Evolutionary conservation across 2,329 filamentous ascomycete genomes (phyloP), one percentile per base, ranked within the genome.

Genomic region (Fusarium sp.): DNA sequence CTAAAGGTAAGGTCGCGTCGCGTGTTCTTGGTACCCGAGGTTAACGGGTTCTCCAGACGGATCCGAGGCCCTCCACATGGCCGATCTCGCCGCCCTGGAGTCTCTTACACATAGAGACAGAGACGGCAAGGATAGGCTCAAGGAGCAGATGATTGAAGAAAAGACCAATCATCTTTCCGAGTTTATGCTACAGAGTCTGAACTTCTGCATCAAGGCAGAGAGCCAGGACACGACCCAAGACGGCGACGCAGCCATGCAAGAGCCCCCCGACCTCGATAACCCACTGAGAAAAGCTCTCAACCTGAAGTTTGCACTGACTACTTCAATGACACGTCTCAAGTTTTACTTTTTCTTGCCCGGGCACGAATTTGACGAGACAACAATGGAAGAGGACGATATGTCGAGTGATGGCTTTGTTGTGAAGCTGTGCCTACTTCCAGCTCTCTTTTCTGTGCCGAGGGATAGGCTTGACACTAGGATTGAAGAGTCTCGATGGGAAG

Each of bases 361-460:
- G 2, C 32, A 41, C 0, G 2, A 3, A 8, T 72, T 64, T 2
- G 30, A 72, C 2, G 32, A 35, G 0, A 6, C 5, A 6, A 5
- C 1, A 1, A 71, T 72, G 69, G 8, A 34, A 14, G 41, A 43
- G 2, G 59, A 59, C 5, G 3, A 1, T 1, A 56, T 27, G 2
- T 43, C 62, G 0, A 39, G 37, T 1, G 11, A 4, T 9, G 9
- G 35, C 1, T 23, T 9, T 5, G 16, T 7, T 18, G 50, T 71
- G 16, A 68, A 30, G 16, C 37, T 5, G 0, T 68, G 70, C 18
- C 7, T 68, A 0, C 18, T 71, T 23, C 68, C 70, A 5, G 52
- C 35, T 13, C 45, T 72, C 2, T 59, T 71, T 1, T 54, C 9
- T 5, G 4, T 52, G 0, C 20, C 6, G 2, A n/a, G 0, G 16